Base-by-base conservation (phyloP, 2,329 filamentous ascomycete species). In the Aureobasidium sp. region DNA sequence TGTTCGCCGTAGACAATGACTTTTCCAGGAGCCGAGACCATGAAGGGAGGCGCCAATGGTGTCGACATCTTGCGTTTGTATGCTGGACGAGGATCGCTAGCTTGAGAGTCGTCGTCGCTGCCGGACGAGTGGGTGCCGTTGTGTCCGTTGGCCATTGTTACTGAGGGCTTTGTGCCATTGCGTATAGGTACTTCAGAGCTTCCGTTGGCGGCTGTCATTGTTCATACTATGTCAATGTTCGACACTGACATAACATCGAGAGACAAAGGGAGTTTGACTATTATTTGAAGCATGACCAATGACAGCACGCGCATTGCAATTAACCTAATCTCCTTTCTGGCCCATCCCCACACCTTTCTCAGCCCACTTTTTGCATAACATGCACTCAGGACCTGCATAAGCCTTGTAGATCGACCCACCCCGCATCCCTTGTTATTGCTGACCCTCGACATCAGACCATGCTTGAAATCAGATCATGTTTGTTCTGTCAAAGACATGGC, bases 1-100 rank as follows among this genome's bases (percentile, higher is more conserved):
- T 99, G 94, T 75, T 99, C 94, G 67, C 94, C 94, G 77, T 93
- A 97, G 59, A 97, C 90, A 73, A 99, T 99, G 71, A 97, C 94
- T 75, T 99, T 99, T 66, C 93, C 95, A 0, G 94, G 94, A 2
- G 95, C 93, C 16, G 94, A 97, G 62, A 97, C 92, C 90, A 99
- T 96, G 73, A 99, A 99, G 64, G 92, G 44, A 42, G 61, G 61
- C 15, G 61, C 61, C 34, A 63, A 48, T 29, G 61, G 61, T 4
- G 61, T 45, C 47, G 61, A 63, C 53, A 59, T 54, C 54, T 63
- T 63, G 30, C 61, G 61, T 16, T 27, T 42, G 29, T 57, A 44
- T 54, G 39, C 25, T 39, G 44, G 44, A 30, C 39, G 45, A 5
- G 9, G 34, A 25, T 58, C 45, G 36, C 39, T 32, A n/a, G 6